Conservation (phyloP, 1,139 yeast genomes). For the Taphrina populina region DNA sequence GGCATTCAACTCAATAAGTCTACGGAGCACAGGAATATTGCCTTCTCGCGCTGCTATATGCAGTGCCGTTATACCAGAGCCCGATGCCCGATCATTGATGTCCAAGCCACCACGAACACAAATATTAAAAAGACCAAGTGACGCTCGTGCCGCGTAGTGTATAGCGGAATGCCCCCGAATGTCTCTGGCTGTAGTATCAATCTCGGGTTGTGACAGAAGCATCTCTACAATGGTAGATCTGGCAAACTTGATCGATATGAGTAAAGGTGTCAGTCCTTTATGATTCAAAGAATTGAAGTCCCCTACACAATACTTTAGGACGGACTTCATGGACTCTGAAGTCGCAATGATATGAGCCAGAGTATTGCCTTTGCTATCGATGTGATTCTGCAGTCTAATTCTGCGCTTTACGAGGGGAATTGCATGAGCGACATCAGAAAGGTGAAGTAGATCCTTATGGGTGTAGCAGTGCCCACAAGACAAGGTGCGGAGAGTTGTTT, state of each 20-base stretch:
- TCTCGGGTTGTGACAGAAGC: conserved; percentile 41
- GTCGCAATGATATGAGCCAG: conserved; percentile 58
- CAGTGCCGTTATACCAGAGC: conserved; percentile 45
- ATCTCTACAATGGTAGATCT: conserved; percentile 58
- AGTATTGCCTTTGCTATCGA: conserved; percentile 72
- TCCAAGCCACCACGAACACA: conserved; percentile 34
- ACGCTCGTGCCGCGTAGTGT: conserved; percentile 31
- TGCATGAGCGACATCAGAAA: conserved; percentile 45
- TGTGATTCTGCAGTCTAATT: conserved; percentile 51
- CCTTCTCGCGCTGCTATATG: conserved; percentile 35
- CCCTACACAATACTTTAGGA: conserved; percentile 45
- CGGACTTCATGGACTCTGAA: conserved; percentile 3
- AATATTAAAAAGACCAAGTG: conserved; percentile 17
- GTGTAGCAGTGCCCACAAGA: neutral
- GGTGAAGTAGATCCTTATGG: conserved; percentile 19
- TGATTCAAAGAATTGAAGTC: conserved; percentile 64
- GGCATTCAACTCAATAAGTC: conserved; percentile 22
- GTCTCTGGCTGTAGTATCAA: conserved; percentile 42
- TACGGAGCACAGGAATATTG: conserved; percentile 18
- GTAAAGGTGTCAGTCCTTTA: conserved; percentile 65
- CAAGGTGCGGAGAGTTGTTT: conserved; percentile 50
- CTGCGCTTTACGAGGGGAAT: conserved; percentile 20
- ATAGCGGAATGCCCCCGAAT: conserved; percentile 38
- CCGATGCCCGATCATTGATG: conserved; percentile 39
- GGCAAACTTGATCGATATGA: conserved; percentile 68